Conservation (phyloP, 352 stramenopile genomes). For the Phytophthora sojae region DNA sequence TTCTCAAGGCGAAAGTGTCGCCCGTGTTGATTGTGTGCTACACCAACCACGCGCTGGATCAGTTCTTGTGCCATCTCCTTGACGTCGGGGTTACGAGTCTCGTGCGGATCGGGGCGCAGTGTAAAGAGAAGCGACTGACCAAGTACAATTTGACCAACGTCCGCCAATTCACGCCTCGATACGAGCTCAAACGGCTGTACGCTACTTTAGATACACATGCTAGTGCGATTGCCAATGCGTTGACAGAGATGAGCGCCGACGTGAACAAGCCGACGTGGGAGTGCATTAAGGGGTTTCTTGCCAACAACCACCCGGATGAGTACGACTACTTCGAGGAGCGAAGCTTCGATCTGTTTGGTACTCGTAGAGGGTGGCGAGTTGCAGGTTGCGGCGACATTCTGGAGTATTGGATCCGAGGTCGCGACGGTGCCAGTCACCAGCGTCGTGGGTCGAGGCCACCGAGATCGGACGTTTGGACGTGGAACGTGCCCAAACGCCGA, state of each 20-base stretch:
- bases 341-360: conserved; percentile 18
- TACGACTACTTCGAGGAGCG: conserved; percentile 43
- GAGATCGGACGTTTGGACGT: conserved; percentile 40
- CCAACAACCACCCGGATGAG: conserved; percentile 32
- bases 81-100: conserved; percentile 56
- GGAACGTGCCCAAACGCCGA: conserved; percentile 35
- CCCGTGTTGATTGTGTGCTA: conserved; percentile 90
- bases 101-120: conserved; percentile 79
- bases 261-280: conserved; percentile 37
- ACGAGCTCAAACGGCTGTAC: conserved; percentile 16
- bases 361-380: conserved; percentile 28
- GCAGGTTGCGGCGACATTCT: conserved; percentile 48
- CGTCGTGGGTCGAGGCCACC: not conserved
- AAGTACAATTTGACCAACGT: conserved; percentile 46
- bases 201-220: no score
- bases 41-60: conserved; percentile 92
- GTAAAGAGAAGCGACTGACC: conserved; percentile 61
- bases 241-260: conserved; percentile 12
- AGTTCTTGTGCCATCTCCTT: conserved; percentile 89
- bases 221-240: conserved; percentile 25
- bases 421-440: conserved; percentile 18
- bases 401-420: conserved; percentile 49
- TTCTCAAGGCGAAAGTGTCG: conserved; percentile 52
- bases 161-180: conserved; percentile 39
- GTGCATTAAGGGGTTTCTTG: conserved; percentile 41